Evolutionary conservation across 1,139 yeast species (phyloP).

Genomic region (Lizanozyma gosingica): DNA sequence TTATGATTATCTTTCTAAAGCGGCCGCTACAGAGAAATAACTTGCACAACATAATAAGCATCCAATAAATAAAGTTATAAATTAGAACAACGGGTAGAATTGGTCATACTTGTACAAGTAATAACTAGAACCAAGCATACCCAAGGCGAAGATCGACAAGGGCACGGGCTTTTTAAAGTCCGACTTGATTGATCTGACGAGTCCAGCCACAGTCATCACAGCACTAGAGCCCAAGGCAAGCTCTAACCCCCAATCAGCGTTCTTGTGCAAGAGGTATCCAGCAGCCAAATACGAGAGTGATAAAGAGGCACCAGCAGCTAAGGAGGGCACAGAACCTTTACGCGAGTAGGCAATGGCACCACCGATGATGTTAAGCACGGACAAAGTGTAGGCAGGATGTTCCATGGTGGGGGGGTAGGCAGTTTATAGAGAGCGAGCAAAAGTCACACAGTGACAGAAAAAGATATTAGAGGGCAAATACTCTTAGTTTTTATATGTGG

Average conservation of each 20-base stretch:
- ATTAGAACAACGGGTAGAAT: constrained; percentile 36
- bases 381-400: constrained; percentile 70
- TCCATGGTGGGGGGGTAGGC: constrained; percentile 33
- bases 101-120: constrained; percentile 66
- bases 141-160: constrained; percentile 51
- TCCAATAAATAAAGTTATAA: too few relatives aligned
- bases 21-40: too few relatives aligned
- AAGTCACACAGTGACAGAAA: too few relatives aligned
- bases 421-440: too few relatives aligned
- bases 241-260: constrained; percentile 75
- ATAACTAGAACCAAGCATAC: constrained; percentile 57
- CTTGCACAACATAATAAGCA: too few relatives aligned
- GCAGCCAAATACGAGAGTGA: constrained; percentile 66
- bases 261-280: constrained; percentile 66
- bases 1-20: too few relatives aligned
- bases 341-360: constrained; percentile 68
- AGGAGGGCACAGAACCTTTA: constrained; percentile 71
- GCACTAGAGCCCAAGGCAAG: constrained; percentile 68
- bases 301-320: constrained; percentile 67
- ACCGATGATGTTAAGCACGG: constrained; percentile 68
- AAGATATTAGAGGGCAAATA: too few relatives aligned
- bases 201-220: constrained; percentile 57
- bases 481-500: too few relatives aligned
- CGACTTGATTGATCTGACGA: constrained; percentile 55
- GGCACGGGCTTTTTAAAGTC: constrained; percentile 71